Base-by-base conservation (phyloP, 176 grass and related monocot genomes). In the Musa troglodytarum region DNA sequence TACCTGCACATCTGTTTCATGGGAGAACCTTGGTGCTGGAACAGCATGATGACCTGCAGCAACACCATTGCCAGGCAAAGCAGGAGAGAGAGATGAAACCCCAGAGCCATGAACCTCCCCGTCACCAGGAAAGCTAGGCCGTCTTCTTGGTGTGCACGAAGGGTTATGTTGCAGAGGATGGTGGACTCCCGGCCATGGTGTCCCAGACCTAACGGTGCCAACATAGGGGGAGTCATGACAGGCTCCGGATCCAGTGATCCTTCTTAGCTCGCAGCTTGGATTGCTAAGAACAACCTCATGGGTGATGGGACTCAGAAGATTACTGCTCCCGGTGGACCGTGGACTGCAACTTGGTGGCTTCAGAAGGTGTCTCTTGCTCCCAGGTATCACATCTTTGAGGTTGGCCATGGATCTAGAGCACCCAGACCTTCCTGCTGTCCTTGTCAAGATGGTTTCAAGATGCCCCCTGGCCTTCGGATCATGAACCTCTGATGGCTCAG, bases 381-480 rank as follows among this genome's bases (percentile, higher is more conserved):
- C 68, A 49, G 75, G 50, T 68, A 92, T 74, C 17, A 84, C 86
- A 71, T 89, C 86, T 54, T 81, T 73, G 57, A 92, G 83, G 79
- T 86, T 89, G 76, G 83, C 84, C 80, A 89, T 89, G 78, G 89
- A 86, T 29, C 79, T 76, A 1, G 86, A 88, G 78, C 86, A 92
- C 53, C 81, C 86, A 0, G 81, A 89, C 73, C 81, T 74, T 61
- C 68, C 79, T 9, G 82, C 59, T 77, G 24, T 49, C 65, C 70
- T 52, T 71, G 74, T 67, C 63, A 69, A 58, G 13, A 76, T 76
- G 24, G 72, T 77, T 34, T 73, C 15, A 13, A 73, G 85, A 73
- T 83, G 79, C 64, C 52, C 34, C 77, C 26, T 81, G 73, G 50
- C 72, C 71, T 78, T 83, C 20, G 57, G 79, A 52, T 17, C 82